phyloP scores from a whole-genome alignment of 2,329 filamentous ascomycete genomes.

The Verticillium dahliae region DNA sequence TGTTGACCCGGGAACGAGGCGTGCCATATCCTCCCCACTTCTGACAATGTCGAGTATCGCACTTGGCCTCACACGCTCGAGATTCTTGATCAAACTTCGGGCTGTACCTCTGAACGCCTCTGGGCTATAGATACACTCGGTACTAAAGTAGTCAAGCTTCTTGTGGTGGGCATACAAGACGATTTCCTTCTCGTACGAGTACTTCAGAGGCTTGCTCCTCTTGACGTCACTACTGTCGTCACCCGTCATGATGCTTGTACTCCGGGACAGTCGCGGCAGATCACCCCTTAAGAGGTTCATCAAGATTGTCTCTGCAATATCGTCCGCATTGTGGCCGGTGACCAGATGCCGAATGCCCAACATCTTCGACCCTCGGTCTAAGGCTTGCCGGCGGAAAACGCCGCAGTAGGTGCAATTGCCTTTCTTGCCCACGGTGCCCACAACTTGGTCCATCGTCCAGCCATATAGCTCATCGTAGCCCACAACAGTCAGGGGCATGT shows the following conservation, averaged over 20 bases:
- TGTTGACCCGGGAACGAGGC: slow-evolving; percentile 62
- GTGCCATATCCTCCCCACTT: slow-evolving; percentile 94
- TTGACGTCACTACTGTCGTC: slow-evolving; percentile 80
- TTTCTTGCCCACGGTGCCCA: slow-evolving; percentile 93
- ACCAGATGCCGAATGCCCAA: slow-evolving; percentile 88
- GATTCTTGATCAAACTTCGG: slow-evolving; percentile 84
- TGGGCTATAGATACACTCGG: slow-evolving; percentile 96
- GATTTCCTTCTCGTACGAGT: slow-evolving; percentile 98
- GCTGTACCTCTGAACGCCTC: slow-evolving; percentile 95
- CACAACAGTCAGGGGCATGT: slow-evolving; percentile 85
- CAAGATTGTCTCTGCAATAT: slow-evolving; percentile 92
- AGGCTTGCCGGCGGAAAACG: slow-evolving; percentile 87
- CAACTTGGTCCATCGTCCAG: slow-evolving; percentile 99
- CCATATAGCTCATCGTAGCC: slow-evolving; percentile 93
- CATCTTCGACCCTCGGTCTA: slow-evolving; percentile 85
- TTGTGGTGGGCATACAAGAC: slow-evolving; percentile 97
- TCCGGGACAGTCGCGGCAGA: slow-evolving; percentile 76
- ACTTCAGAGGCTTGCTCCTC: slow-evolving; percentile 93
- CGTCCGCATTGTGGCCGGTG: slow-evolving; percentile 95
- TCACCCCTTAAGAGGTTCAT: slow-evolving; percentile 96
- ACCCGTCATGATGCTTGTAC: slow-evolving; percentile 83
- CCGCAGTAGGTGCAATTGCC: slow-evolving; percentile 99
- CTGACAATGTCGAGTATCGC: slow-evolving; percentile 92
- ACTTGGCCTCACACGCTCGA: slow-evolving; percentile 88
- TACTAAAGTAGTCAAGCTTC: slow-evolving; percentile 95